Evolutionary conservation across 192 early-diverging fungal genomes (phyloP), one percentile per base, ranked within the genome.

Genomic region (Helicostylum pulchrum): DNA sequence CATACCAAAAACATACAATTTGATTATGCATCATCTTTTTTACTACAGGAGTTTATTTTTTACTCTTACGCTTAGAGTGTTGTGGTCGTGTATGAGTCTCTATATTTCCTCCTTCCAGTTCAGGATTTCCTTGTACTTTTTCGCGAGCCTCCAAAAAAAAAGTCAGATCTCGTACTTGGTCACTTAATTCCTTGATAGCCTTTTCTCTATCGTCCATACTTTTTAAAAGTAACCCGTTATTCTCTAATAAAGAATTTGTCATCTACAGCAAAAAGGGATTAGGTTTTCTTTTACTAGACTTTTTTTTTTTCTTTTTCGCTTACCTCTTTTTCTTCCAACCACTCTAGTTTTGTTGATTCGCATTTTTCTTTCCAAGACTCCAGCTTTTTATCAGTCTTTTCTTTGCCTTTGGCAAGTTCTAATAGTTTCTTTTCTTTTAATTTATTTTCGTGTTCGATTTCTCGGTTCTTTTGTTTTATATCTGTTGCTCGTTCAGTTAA

Each of bases 101-200:
- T 4, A 64, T 15, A 44, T 50, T 64, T 14, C 62, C 62, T n/a
- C 62, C 62, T 21, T 53, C 62, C 21, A 64, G 31, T 9, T 64
- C 62, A 52, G 62, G 49, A n/a, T 64, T 36, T 12, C 39, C 49
- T 36, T 62, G 61, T 10, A 64, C 62, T 7, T 53, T 64, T 45
- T 91, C 75, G 59, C 90, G 87, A 10, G 90, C 88, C 21, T 92
- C 85, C 26, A 99, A 71, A 67, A 89, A 97, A 55, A 94, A 90
- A 84, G 91, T 91, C 70, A 99, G 72, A 72, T 99, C 97, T 15
- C 88, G 73, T 2, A 97, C 82, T 77, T 97, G 93, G 52, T 97
- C 96, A 64, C 82, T 78, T 64, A 95, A 64, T 21, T 96, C 94
- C 19, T 66, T 69, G 19, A 92, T 83, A 46, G 77, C 77, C 0